These are phyloP conservation scores for Phyllosticta citrichinensis DNA, from an alignment of 2,329 filamentous ascomycete species.

Conservation along the genomic window DNA sequence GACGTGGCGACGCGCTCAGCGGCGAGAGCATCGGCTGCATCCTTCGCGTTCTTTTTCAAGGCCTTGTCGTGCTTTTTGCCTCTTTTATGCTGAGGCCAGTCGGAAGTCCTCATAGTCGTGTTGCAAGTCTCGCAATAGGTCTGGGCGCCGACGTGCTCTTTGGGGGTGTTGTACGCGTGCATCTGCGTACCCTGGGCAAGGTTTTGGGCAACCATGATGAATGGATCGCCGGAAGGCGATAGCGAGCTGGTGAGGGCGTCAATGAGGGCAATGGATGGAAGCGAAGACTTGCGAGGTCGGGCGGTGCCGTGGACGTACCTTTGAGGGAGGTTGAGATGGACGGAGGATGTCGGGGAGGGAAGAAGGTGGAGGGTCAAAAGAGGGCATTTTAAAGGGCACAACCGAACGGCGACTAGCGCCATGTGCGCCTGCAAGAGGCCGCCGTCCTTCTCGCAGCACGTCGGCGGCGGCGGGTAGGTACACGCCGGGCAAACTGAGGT, in stretches of 20 bases:
- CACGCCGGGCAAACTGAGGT: neutral
- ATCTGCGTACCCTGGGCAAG: neutral
- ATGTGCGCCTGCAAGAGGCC: neutral
- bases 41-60: conserved; percentile 7
- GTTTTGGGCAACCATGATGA: neutral
- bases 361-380: neutral
- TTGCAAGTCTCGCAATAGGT: conserved; percentile 25
- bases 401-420: neutral
- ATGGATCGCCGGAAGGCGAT: neutral
- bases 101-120: conserved; percentile 20
- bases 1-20: neutral
- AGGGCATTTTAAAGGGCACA: neutral
- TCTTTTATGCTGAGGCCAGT: conserved; percentile 23
- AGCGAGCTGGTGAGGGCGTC: neutral
- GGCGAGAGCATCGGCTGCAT: neutral
- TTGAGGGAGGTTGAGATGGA: neutral
- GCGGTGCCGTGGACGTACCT: neutral
- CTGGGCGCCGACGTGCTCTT: conserved; percentile 13
- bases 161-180: conserved; percentile 16
- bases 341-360: neutral
- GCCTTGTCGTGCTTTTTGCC: conserved; percentile 23
- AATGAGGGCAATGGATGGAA: neutral
- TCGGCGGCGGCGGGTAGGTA: neutral
- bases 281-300: neutral
- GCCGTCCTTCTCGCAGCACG: neutral